A percentile compares a stretch with the other conserved stretches of the same genome.
Conservation (phyloP, 1,139 yeast genomes). For the Geotrichum fermentans region DNA sequence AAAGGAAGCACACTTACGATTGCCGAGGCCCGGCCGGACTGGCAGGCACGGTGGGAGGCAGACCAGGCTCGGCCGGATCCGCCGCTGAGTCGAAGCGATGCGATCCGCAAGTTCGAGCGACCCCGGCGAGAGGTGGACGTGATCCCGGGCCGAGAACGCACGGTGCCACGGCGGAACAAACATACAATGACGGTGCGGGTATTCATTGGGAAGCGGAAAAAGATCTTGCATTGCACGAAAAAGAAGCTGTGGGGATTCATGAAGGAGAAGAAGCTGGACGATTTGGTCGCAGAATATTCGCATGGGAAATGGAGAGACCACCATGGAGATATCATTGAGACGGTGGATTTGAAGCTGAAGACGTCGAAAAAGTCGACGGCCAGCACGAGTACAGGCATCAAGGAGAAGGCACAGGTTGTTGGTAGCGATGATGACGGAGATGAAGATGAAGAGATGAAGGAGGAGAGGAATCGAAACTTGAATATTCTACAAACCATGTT, state of each 20-base stretch:
- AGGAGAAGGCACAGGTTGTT: conserved; percentile 17
- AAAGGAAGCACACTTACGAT: conserved; percentile 67
- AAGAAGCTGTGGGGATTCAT: conserved; percentile 89
- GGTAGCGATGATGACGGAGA: conserved; percentile 23
- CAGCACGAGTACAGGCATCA: too few relatives aligned
- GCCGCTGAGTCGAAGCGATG: conserved; percentile 38
- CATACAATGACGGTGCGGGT: conserved; percentile 59
- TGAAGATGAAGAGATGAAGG: conserved; percentile 24
- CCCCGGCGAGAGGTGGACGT: conserved; percentile 46
- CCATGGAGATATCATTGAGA: conserved; percentile 71
- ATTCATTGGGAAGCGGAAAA: conserved; percentile 52
- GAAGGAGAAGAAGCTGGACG: conserved; percentile 55
- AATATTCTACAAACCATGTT: conserved; percentile 28
- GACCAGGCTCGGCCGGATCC: conserved; percentile 39
- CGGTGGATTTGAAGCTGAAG: conserved; percentile 22
- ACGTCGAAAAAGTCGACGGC: conserved; percentile 6
- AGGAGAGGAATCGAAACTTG: conserved; percentile 27
- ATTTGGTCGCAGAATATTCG: conserved; percentile 56
- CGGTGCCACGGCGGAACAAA: conserved; percentile 43
- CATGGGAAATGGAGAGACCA: conserved; percentile 82
- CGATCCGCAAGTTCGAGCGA: conserved; percentile 42
- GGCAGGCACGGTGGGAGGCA: conserved; percentile 43
- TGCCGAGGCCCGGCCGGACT: conserved; percentile 46
- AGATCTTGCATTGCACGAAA: conserved; percentile 56
- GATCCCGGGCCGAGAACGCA: conserved; percentile 60